Base-by-base conservation (phyloP, 2,329 filamentous ascomycete genomes). In the Byssochlamys sp. region DNA sequence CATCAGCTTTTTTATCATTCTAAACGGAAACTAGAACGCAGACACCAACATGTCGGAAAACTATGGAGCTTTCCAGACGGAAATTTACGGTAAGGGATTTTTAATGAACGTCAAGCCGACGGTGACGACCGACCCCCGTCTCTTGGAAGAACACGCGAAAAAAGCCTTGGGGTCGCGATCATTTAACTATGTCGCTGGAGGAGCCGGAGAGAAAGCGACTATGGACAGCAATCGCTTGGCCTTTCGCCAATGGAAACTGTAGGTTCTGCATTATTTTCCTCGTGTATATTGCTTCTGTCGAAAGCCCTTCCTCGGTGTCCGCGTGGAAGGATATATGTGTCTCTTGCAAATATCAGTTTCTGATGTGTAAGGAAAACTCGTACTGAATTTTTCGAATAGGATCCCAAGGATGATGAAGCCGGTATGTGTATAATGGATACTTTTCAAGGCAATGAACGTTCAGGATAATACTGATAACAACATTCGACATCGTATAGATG, bases 181-280 rank as follows among this genome's bases (percentile, higher is more conserved):
- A 6, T 86, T 80, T 66, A 81, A 81, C 60, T 87, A 87, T 70
- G 79, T 86, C 26, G 74, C 78, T 14, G 83, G 84, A n/a, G 83
- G 82, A 5, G 84, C 84, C 0, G 83, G 84, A 1, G 82, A 85
- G 63, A 76, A 79, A 39, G 77, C 81, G 2, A 87, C 84, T 0
- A 81, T 84, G 76, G 79, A 81, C 54, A 81, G 81, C 50, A 85
- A 85, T 63, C 75, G 78, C 6, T 71, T 81, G 24, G 82, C 82
- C 0, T 85, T 86, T 60, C 72, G 77, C 48, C 77, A 80, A 59
- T 78, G 75, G 75, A 77, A 75, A 65, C 53, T 73, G 74, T 73
- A 66, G 58, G 66, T 61, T 52, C 52, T 52, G 11, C 27, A 19
- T 24, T 26, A 19, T 55, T 45, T 27, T 9, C 24, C 10, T 55